Conservation (phyloP, 176 grass and related monocot species). For the Rhynchospora pubera region DNA sequence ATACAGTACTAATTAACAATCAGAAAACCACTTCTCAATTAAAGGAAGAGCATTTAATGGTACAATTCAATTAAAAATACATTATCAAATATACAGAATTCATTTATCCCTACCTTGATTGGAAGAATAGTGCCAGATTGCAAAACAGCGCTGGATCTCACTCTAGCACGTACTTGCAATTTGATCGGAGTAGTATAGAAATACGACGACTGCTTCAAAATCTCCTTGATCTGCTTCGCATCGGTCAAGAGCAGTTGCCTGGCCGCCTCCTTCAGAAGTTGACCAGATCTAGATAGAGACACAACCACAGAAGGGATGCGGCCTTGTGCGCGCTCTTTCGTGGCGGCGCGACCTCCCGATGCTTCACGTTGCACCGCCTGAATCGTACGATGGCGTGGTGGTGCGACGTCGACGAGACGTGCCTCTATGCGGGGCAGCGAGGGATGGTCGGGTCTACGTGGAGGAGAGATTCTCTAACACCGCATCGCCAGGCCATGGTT, state of each 20-base stretch:
- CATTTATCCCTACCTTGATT: slow-evolving; percentile 35
- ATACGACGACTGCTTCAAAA: slow-evolving; percentile 75
- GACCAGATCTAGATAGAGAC: slow-evolving; percentile 19
- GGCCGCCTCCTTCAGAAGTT: too few relatives aligned
- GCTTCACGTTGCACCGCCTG: slow-evolving; percentile 67
- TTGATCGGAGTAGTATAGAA: slow-evolving; percentile 78
- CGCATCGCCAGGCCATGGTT: slow-evolving; percentile 14
- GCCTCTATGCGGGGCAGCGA: slow-evolving; percentile 27
- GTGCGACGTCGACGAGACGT: slow-evolving; percentile 29
- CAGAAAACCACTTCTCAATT: too few relatives aligned
- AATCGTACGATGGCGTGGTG: slow-evolving; percentile 75
- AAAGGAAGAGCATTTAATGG: neutral
- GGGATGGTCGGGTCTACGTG: neutral
- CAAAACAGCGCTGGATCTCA: slow-evolving; percentile 53
- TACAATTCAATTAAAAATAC: neutral
- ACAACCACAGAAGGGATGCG: slow-evolving; percentile 65
- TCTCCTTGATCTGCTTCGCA: slow-evolving; percentile 62
- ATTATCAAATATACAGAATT: neutral
- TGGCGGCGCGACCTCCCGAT: slow-evolving; percentile 35
- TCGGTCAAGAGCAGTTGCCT: slow-evolving; percentile 54
- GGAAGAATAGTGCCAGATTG: slow-evolving; percentile 69
- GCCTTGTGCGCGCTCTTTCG: too few relatives aligned
- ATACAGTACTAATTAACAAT: too few relatives aligned
- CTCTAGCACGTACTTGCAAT: slow-evolving; percentile 71
- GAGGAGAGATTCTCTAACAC: neutral